Evolutionary conservation across 208 protist species (phyloP).

Genomic region (Leishmania turanica): DNA sequence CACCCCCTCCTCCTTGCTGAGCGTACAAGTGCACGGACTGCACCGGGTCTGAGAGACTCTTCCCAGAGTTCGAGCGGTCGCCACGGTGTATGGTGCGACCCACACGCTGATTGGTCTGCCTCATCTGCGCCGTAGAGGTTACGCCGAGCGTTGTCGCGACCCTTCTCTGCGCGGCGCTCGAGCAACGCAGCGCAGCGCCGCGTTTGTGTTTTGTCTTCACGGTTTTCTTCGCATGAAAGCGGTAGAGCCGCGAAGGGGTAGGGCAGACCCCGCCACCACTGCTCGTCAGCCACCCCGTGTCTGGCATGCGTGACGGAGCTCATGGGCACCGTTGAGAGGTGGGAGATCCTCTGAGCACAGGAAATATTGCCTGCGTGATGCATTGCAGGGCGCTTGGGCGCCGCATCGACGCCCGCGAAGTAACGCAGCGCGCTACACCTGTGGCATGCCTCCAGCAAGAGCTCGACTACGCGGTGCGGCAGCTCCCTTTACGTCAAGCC

Average conservation of each 20-base stretch:
- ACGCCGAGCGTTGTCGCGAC: background rate
- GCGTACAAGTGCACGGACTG: background rate
- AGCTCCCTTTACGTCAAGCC: background rate
- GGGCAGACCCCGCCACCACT: background rate
- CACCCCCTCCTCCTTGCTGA: background rate
- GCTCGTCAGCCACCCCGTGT: slow-evolving; percentile 11
- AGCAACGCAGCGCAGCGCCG: background rate
- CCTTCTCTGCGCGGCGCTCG: background rate
- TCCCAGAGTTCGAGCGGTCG: background rate
- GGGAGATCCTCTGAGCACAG: slow-evolving; percentile 38
- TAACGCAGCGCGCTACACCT: background rate
- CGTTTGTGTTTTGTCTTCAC: background rate
- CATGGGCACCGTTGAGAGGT: slow-evolving; percentile 50
- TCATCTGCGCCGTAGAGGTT: background rate
- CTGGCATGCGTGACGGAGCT: slow-evolving; percentile 21
- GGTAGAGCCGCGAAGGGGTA: background rate
- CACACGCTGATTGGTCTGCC: background rate
- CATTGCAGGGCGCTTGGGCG: background rate
- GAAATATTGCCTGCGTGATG: slow-evolving; percentile 1
- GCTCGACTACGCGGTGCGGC: slow-evolving; percentile 15
- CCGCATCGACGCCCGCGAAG: too few species aligned
- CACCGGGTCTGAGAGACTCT: background rate
- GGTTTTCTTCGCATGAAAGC: background rate
- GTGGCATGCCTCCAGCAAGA: slow-evolving; percentile 10
- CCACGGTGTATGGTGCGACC: background rate